These are phyloP conservation scores for Phialophora tarda DNA, from an alignment of 2,329 filamentous ascomycete species.

Conservation along the genomic window DNA sequence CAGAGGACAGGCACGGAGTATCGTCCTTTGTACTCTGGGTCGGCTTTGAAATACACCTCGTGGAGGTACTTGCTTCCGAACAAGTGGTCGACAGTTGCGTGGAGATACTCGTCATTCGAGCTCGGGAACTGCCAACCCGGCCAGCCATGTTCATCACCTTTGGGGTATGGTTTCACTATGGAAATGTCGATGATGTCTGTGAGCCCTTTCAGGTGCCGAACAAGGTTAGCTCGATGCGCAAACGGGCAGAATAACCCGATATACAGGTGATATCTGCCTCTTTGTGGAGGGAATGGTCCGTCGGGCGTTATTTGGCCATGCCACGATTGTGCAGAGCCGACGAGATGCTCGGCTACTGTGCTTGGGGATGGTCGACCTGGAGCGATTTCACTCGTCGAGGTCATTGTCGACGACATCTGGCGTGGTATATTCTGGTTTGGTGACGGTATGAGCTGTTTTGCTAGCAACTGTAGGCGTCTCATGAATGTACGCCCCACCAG, in stretches of 20 bases:
- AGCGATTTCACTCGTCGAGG: constrained; percentile 4
- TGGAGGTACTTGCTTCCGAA: constrained; percentile 65
- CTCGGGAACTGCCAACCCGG: constrained; percentile 66
- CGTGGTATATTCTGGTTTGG: background rate
- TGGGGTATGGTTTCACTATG: constrained; percentile 69
- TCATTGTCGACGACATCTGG: constrained; percentile 1
- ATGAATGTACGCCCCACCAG: background rate
- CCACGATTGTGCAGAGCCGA: constrained; percentile 46
- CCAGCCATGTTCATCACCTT: constrained; percentile 67
- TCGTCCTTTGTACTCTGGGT: constrained; percentile 64
- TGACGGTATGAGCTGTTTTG: background rate
- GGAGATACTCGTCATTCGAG: constrained; percentile 60
- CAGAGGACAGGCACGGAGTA: constrained; percentile 68
- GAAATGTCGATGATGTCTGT: constrained; percentile 59
- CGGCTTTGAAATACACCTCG: constrained; percentile 67
- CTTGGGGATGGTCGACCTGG: constrained; percentile 30
- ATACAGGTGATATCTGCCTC: constrained; percentile 61
- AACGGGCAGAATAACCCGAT: constrained; percentile 70
- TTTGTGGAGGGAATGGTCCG: constrained; percentile 57
- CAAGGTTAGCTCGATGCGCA: constrained; percentile 65
- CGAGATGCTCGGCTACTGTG: constrained; percentile 36
- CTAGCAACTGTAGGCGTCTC: constrained; percentile 7
- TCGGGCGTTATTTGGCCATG: constrained; percentile 57
- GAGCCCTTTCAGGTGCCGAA: constrained; percentile 64
- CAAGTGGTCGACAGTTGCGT: constrained; percentile 65